Percentiles rank a stretch among this genome's conserved stretches.
phyloP scores from a whole-genome alignment of 257 asterid genomes.

The Solanum corneliomulleri region DNA sequence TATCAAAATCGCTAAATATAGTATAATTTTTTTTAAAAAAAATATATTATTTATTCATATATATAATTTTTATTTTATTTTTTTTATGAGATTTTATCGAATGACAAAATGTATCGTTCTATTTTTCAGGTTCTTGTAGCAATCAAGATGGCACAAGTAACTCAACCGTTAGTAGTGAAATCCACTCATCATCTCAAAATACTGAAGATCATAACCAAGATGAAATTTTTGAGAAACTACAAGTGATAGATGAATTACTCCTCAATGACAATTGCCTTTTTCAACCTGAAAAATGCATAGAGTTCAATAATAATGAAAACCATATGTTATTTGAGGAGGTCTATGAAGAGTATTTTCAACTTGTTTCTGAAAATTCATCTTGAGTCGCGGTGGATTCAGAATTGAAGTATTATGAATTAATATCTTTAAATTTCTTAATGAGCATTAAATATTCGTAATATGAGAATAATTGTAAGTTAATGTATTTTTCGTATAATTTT shows the following conservation, averaged over 20 bases:
- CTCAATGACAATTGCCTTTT: background rate
- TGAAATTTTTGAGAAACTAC: background rate
- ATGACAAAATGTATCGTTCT: background rate
- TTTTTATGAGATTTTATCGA: background rate
- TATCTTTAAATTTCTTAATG: background rate
- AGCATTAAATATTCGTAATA: background rate
- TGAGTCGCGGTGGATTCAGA: rapidly evolving
- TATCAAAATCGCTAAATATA: background rate
- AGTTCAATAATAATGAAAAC: background rate
- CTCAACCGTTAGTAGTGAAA: background rate
- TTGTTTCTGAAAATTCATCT: background rate
- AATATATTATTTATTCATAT: background rate
- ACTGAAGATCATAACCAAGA: background rate
- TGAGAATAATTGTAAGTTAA: no score
- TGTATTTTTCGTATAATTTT: no score
- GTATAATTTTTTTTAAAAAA: no score
- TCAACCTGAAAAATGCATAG: background rate
- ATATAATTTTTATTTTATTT: background rate
- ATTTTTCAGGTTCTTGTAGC: background rate
- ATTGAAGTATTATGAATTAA: background rate
- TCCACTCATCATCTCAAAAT: background rate
- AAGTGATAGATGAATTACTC: background rate
- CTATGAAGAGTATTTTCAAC: background rate
- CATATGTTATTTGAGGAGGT: background rate
- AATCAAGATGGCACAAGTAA: background rate